Base-by-base conservation (phyloP, 2,329 filamentous ascomycete species). In the Bertia moriformis region DNA sequence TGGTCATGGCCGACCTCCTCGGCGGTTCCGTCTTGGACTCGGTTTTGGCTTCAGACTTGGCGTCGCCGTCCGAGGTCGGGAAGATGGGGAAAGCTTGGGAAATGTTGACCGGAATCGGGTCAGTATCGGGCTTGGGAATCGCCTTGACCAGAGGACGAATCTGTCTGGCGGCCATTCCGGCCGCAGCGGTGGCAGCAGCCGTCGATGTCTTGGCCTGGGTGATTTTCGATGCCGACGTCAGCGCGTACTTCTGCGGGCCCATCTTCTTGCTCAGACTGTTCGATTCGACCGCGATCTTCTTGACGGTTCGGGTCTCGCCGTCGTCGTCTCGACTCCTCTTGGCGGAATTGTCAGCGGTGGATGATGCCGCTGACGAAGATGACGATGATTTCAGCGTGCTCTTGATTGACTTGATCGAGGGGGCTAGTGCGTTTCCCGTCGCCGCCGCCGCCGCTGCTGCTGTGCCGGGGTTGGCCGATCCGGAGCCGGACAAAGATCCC, bases 401-500 rank as follows among this genome's bases (percentile, higher is more conserved):
- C 41, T 58, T 63, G 10, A 46, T 37, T 3, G 53, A 44, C 4
- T 55, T 40, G 42, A 61, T 60, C 3, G 55, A 29, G 14, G 12
- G 27, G 13, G 43, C 18, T n/a, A n/a, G n/a, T n/a, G n/a, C n/a
- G n/a, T n/a, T n/a, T n/a, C n/a, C n/a, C 27, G 49, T 51, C 19
- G 38, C 42, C n/a, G 22, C 22, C 22, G 22, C 22, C 22, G 22
- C 22, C n/a, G 22, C 22, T 7, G 32, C 7, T 10, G 32, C 32
- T 36, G 32, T 36, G 19, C 46, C 48, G 32, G 41, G 45, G 40
- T 40, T 48, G 40, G 32, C 47, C 39, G 39, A 40, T 30, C 44
- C 45, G 2, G 66, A 60, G n/a, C n/a, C n/a, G n/a, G n/a, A n/a
- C n/a, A n/a, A n/a, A 1, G 65, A 57, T 41, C 65, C 67, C 41